Conservation (phyloP, 1,284 basidiomycete species). For the Moesziomyces antarcticus region DNA sequence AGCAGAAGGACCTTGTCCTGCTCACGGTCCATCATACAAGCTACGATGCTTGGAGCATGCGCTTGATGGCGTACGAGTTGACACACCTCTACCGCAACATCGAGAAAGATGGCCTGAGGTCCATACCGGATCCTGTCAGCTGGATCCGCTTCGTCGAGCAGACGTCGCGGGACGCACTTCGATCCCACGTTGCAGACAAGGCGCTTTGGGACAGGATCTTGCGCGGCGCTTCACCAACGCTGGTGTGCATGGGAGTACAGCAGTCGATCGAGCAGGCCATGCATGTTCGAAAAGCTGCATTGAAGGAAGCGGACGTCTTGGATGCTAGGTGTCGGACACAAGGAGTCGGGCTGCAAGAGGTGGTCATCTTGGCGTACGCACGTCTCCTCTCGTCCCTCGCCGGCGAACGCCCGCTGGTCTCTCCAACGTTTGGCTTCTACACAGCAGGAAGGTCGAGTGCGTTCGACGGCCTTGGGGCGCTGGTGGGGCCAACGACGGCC, state of each 20-base stretch:
- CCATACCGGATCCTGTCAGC: neutral
- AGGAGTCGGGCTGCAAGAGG: slow-evolving; percentile 16
- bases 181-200: neutral
- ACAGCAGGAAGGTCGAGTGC: slow-evolving; percentile 14
- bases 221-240: slow-evolving; percentile 8
- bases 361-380: slow-evolving; percentile 19
- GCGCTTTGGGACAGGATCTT: neutral
- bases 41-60: slow-evolving; percentile 27
- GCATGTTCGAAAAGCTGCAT: slow-evolving; percentile 3
- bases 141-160: slow-evolving; percentile 9
- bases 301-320: neutral
- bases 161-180: neutral
- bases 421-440: slow-evolving; percentile 21
- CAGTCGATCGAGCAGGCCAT: slow-evolving; percentile 14
- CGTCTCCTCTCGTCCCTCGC: slow-evolving; percentile 8
- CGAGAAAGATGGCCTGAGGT: neutral
- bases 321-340: slow-evolving; percentile 6
- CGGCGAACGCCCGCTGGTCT: neutral
- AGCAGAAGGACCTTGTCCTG: slow-evolving; percentile 8
- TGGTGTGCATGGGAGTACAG: slow-evolving; percentile 8
- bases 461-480: slow-evolving; percentile 6
- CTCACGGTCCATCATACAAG: slow-evolving; percentile 15
- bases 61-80: slow-evolving; percentile 10
- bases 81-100: slow-evolving; percentile 4
- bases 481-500: slow-evolving; percentile 12